A percentile compares a stretch with the other conserved stretches of the same genome.
These are phyloP conservation scores for Umbelopsis sp. DNA, from an alignment of 371 early-diverging fungal genomes.

Conservation along the genomic window DNA sequence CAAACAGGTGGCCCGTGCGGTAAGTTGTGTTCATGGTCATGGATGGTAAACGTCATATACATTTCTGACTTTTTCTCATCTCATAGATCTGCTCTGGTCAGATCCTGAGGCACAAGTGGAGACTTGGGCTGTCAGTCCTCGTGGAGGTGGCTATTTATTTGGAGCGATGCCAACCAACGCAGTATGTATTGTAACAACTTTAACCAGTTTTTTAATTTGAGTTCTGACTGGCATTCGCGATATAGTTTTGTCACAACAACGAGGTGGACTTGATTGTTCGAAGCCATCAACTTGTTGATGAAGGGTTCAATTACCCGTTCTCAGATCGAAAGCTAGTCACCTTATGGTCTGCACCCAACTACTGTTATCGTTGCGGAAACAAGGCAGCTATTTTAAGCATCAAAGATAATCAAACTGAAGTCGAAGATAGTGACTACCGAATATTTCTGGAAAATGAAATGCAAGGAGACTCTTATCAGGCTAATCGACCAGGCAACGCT, in stretches of 20 bases:
- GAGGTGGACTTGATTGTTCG: slow-evolving; percentile 91
- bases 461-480: slow-evolving; percentile 38
- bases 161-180: slow-evolving; percentile 92
- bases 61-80: no score
- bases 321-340: slow-evolving; percentile 97
- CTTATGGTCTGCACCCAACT: slow-evolving; percentile 99
- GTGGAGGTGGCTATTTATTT: slow-evolving; percentile 99
- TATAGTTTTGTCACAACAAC: slow-evolving; percentile 95
- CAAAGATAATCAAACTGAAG: slow-evolving; percentile 75
- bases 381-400: slow-evolving; percentile 97
- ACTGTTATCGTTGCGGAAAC: slow-evolving; percentile 99
- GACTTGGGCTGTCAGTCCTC: slow-evolving; percentile 96
- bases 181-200: slow-evolving; percentile 23
- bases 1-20: slow-evolving; percentile 55
- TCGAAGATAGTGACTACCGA: slow-evolving; percentile 79
- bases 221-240: no score
- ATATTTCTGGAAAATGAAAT: slow-evolving; percentile 81
- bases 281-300: slow-evolving; percentile 97
- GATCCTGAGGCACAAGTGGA: slow-evolving; percentile 97
- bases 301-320: slow-evolving; percentile 98
- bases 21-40: slow-evolving; percentile 20
- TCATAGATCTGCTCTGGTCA: slow-evolving; percentile 93
- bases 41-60: no score
- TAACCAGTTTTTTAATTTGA: no score
- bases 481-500: slow-evolving; percentile 48